phyloP scores from a whole-genome alignment of 148 eudicot genomes.

The Dysphania ambrosioides region DNA sequence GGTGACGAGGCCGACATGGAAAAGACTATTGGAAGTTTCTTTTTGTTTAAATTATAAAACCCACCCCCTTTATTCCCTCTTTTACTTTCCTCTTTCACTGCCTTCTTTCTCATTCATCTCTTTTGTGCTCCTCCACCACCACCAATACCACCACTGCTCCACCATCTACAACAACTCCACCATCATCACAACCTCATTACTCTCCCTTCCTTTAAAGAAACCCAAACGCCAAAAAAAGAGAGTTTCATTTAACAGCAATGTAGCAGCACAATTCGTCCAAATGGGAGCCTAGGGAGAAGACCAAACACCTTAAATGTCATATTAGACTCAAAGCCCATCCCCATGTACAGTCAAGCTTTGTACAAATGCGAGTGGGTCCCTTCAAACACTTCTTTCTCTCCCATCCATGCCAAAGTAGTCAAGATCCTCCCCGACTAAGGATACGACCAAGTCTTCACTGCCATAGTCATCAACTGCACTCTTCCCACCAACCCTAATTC shows the following conservation, averaged over 20 bases:
- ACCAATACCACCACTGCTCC: constrained; percentile 25
- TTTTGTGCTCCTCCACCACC: constrained; percentile 42
- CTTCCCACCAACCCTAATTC: constrained; percentile 31
- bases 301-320: constrained; percentile 37
- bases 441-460: constrained; percentile 55
- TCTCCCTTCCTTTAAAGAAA: neutral
- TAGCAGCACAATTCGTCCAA: constrained; percentile 51
- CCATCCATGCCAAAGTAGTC: constrained; percentile 33
- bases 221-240: constrained; percentile 36
- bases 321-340: constrained; percentile 48
- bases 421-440: constrained; percentile 71
- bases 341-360: constrained; percentile 44
- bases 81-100: too few species aligned
- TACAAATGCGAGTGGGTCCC: constrained; percentile 53
- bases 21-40: too few species aligned
- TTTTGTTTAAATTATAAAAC: too few species aligned
- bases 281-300: constrained; percentile 68
- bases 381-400: constrained; percentile 12
- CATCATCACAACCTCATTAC: constrained; percentile 1
- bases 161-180: neutral
- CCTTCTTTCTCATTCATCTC: too few species aligned
- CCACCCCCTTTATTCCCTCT: too few species aligned
- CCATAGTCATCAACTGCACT: constrained; percentile 54
- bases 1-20: too few species aligned
- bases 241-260: constrained; percentile 44